Percentiles rank a stretch among this genome's conserved stretches.
phyloP scores from a whole-genome alignment of 192 early-diverging fungal genomes.

The Obelidium mucronatum region DNA sequence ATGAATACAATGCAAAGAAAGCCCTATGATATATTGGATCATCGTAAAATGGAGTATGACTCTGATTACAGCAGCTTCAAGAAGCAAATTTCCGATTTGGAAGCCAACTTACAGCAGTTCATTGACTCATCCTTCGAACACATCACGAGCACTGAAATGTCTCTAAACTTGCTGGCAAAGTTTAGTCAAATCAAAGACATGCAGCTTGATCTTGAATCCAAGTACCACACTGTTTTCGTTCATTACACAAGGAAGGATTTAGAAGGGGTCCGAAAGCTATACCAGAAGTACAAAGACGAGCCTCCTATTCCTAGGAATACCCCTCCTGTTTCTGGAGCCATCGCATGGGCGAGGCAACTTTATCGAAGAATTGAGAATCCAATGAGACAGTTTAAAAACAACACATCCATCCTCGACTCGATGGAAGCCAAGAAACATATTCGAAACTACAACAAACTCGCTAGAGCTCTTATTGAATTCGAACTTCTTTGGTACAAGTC shows the following conservation, averaged over 20 bases:
- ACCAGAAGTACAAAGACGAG: slow-evolving; percentile 65
- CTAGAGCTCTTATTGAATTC: slow-evolving; percentile 68
- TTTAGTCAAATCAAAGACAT: slow-evolving; percentile 71
- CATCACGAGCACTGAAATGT: slow-evolving; percentile 68
- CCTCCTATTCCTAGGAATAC: slow-evolving; percentile 69
- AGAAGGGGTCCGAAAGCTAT: slow-evolving; percentile 70
- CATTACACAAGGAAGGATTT: slow-evolving; percentile 68
- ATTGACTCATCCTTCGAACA: slow-evolving; percentile 70
- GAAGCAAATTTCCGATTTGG: slow-evolving; percentile 69
- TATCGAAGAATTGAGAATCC: slow-evolving; percentile 68
- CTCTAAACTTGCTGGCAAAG: slow-evolving; percentile 60
- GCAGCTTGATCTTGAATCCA: slow-evolving; percentile 71
- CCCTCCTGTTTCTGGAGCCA: slow-evolving; percentile 67
- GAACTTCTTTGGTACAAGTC: slow-evolving; percentile 66
- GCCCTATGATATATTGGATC: slow-evolving; percentile 73
- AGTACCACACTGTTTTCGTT: slow-evolving; percentile 68
- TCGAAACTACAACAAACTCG: slow-evolving; percentile 72
- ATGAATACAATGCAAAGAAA: slow-evolving; percentile 69
- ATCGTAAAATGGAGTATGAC: slow-evolving; percentile 74
- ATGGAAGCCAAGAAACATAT: slow-evolving; percentile 70
- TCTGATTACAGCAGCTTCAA: slow-evolving; percentile 70
- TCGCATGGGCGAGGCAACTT: slow-evolving; percentile 68
- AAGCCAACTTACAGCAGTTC: slow-evolving; percentile 67
- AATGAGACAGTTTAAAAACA: slow-evolving; percentile 63
- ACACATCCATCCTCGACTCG: slow-evolving; percentile 62